A percentile compares a stretch with the other conserved stretches of the same genome.
phyloP scores from a whole-genome alignment of 305 asterid species.

The Fraxinus paxiana region DNA sequence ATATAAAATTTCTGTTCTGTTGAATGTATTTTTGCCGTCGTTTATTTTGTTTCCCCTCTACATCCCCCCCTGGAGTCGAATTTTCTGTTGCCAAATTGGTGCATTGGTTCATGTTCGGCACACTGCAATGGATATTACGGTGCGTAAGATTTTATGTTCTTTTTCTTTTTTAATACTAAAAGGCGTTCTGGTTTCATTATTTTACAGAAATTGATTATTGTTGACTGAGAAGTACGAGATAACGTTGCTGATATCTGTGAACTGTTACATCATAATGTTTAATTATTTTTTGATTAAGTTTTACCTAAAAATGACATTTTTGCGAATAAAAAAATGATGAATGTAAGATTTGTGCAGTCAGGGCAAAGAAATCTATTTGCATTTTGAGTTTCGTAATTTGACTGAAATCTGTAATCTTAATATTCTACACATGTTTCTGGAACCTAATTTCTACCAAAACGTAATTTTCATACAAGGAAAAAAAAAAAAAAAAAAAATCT shows the following conservation, averaged over 20 bases:
- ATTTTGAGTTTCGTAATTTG: neutral
- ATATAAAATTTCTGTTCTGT: neutral
- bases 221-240: neutral
- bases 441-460: neutral
- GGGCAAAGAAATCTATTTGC: neutral
- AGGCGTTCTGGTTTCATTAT: neutral
- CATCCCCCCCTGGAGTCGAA: neutral
- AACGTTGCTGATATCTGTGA: neutral
- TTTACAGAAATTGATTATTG: neutral
- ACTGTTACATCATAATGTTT: neutral
- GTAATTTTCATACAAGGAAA: neutral
- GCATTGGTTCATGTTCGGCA: neutral
- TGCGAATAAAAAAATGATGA: neutral
- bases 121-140: neutral
- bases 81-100: neutral
- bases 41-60: neutral
- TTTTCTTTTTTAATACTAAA: neutral
- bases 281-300: neutral
- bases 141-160: neutral
- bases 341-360: neutral
- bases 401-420: neutral
- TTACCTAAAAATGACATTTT: neutral
- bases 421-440: neutral
- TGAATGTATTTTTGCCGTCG: neutral
- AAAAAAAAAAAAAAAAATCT: neutral